These are phyloP conservation scores for Lachancea mirantina DNA, from an alignment of 805 yeast species.

Conservation along the genomic window DNA sequence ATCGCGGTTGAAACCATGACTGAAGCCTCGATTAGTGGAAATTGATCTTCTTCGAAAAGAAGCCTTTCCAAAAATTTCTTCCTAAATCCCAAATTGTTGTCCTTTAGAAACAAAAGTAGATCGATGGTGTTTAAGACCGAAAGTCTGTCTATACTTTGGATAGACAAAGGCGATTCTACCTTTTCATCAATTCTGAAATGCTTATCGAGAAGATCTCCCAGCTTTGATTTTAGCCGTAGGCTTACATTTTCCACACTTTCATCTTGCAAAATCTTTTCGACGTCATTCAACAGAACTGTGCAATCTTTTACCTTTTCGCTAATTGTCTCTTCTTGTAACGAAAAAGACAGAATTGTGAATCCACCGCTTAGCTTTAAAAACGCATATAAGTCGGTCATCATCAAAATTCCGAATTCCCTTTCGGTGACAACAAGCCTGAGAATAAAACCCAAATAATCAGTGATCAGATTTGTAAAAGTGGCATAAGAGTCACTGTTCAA, in stretches of 20 bases:
- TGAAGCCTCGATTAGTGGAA: slow-evolving; percentile 42
- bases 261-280: slow-evolving; percentile 9
- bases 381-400: slow-evolving; percentile 3
- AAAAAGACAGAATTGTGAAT: slow-evolving; percentile 4
- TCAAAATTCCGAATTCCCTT: neutral
- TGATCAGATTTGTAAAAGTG: slow-evolving; percentile 1
- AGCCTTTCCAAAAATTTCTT: slow-evolving; percentile 58
- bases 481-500: slow-evolving; percentile 2
- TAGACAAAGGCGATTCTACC: slow-evolving; percentile 7
- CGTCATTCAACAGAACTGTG: slow-evolving; percentile 6
- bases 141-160: slow-evolving; percentile 11
- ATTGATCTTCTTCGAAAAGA: slow-evolving; percentile 47
- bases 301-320: slow-evolving; percentile 1
- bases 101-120: slow-evolving; percentile 46
- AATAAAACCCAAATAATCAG: slow-evolving; percentile 1
- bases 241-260: slow-evolving; percentile 12
- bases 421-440: neutral
- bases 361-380: slow-evolving; percentile 4
- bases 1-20: slow-evolving; percentile 29
- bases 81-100: slow-evolving; percentile 52
- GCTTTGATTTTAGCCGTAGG: slow-evolving; percentile 8
- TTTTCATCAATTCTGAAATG: slow-evolving; percentile 10
- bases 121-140: slow-evolving; percentile 44
- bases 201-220: slow-evolving; percentile 11
- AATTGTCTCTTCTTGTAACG: slow-evolving; percentile 1